phyloP scores from a whole-genome alignment of 2,329 filamentous ascomycete genomes.

The Neurospora crassa region DNA sequence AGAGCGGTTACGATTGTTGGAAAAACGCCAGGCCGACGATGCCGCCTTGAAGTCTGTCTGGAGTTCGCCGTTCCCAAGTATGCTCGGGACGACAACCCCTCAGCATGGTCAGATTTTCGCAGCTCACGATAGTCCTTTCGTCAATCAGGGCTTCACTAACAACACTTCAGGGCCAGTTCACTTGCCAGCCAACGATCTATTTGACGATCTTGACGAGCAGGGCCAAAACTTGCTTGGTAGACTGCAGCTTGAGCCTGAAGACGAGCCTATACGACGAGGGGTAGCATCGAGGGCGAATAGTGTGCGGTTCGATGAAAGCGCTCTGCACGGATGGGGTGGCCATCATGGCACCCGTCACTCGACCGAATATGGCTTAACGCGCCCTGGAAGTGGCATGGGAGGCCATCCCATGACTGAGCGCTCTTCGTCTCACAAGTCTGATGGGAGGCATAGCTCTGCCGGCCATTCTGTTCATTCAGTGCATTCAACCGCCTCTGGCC shows the following conservation, averaged over 20 bases:
- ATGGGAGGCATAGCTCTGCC: constrained; percentile 89
- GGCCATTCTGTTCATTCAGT: constrained; percentile 62
- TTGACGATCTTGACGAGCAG: constrained; percentile 78
- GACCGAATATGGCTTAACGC: constrained; percentile 66
- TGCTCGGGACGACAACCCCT: constrained; percentile 64
- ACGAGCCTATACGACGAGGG: constrained; percentile 75
- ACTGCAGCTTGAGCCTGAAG: constrained; percentile 77
- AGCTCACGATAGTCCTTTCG: not conserved
- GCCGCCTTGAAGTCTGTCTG: constrained; percentile 74
- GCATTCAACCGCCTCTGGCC: constrained; percentile 65
- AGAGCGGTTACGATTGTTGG: constrained; percentile 51
- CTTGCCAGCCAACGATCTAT: constrained; percentile 59
- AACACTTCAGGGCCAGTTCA: constrained; percentile 58
- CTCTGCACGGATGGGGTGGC: constrained; percentile 74
- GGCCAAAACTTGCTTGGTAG: constrained; percentile 70
- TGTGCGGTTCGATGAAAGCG: constrained; percentile 94
- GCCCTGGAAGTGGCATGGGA: constrained; percentile 59
- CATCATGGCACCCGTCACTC: constrained; percentile 68
- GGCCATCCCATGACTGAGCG: constrained; percentile 74
- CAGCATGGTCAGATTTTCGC: constrained; percentile 61
- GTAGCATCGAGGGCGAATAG: constrained; percentile 91
- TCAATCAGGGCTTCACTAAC: constrained; percentile 6
- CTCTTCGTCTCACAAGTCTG: constrained; percentile 87
- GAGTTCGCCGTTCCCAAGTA: constrained; percentile 87
- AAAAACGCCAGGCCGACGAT: constrained; percentile 59